These are phyloP conservation scores for Lenwebbia sp. DNA, from an alignment of 345 rosid species.

Conservation along the genomic window DNA sequence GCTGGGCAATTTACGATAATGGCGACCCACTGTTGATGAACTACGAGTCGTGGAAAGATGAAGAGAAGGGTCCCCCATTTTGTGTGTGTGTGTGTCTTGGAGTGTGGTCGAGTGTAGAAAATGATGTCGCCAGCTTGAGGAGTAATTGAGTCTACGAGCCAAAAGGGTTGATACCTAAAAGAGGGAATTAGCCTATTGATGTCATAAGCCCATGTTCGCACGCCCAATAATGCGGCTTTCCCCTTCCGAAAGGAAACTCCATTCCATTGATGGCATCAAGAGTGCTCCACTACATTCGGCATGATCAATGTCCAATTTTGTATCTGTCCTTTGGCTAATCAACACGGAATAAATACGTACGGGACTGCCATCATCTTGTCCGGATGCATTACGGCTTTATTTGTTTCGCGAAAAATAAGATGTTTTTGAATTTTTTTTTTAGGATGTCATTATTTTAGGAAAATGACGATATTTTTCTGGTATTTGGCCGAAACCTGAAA, in stretches of 20 bases:
- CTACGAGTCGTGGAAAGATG: neutral
- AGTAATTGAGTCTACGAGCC: neutral
- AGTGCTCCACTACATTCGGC: neutral
- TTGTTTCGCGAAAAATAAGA: no score
- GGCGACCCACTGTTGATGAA: neutral
- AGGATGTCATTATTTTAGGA: no score
- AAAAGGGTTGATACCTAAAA: neutral
- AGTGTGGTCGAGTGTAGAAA: neutral
- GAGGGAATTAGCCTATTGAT: neutral
- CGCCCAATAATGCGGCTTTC: neutral
- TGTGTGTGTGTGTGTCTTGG: neutral
- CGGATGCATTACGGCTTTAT: neutral
- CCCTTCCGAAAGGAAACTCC: neutral
- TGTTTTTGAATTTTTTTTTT: no score
- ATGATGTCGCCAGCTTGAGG: neutral
- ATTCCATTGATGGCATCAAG: neutral
- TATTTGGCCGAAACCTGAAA: no score
- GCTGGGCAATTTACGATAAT: neutral
- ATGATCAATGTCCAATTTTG: neutral
- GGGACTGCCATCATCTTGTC: neutral
- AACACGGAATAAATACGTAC: neutral
- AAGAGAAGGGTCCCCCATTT: neutral
- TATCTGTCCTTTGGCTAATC: neutral
- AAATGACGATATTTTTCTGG: no score
- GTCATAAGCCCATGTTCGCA: neutral